Percentiles rank a stretch among this genome's conserved stretches.
phyloP scores from a whole-genome alignment of 2,329 filamentous ascomycete genomes.

The Nannizziopsis arthrosporioides region DNA sequence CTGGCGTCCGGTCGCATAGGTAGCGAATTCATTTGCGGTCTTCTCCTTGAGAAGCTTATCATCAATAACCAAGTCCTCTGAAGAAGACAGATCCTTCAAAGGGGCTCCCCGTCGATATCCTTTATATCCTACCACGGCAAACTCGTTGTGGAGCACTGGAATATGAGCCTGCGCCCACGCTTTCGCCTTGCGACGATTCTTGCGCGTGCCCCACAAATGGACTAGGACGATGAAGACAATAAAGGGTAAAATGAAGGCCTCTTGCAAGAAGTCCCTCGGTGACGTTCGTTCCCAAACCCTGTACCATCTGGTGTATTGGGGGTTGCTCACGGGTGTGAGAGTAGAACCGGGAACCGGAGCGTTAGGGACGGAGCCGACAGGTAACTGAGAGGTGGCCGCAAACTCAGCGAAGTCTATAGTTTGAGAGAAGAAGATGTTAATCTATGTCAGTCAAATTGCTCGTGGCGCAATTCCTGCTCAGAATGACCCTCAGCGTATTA shows the following conservation, averaged over 20 bases:
- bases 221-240: slow-evolving; percentile 63
- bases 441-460: slow-evolving; percentile 1
- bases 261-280: slow-evolving; percentile 71
- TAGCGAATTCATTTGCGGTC: slow-evolving; percentile 71
- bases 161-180: slow-evolving; percentile 69
- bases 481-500: background rate
- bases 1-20: slow-evolving; percentile 82
- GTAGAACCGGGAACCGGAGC: slow-evolving; percentile 25
- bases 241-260: slow-evolving; percentile 68
- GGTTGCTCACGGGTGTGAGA: slow-evolving; percentile 37
- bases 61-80: slow-evolving; percentile 9
- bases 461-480: background rate
- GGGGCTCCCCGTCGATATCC: slow-evolving; percentile 41
- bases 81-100: slow-evolving; percentile 23
- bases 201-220: slow-evolving; percentile 67
- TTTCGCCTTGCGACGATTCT: slow-evolving; percentile 69
- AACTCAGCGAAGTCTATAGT: slow-evolving; percentile 14
- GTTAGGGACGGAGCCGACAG: slow-evolving; percentile 31
- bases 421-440: background rate
- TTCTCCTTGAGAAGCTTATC: slow-evolving; percentile 64
- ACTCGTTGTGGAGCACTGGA: slow-evolving; percentile 64
- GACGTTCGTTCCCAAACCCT: slow-evolving; percentile 85
- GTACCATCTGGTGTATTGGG: slow-evolving; percentile 90
- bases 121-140: slow-evolving; percentile 72
- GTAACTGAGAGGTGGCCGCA: slow-evolving; percentile 8